Percentiles rank a stretch among this genome's conserved stretches.
These are phyloP conservation scores for Verticillium klebahnii DNA, from an alignment of 2,329 filamentous ascomycete species.

Conservation along the genomic window DNA sequence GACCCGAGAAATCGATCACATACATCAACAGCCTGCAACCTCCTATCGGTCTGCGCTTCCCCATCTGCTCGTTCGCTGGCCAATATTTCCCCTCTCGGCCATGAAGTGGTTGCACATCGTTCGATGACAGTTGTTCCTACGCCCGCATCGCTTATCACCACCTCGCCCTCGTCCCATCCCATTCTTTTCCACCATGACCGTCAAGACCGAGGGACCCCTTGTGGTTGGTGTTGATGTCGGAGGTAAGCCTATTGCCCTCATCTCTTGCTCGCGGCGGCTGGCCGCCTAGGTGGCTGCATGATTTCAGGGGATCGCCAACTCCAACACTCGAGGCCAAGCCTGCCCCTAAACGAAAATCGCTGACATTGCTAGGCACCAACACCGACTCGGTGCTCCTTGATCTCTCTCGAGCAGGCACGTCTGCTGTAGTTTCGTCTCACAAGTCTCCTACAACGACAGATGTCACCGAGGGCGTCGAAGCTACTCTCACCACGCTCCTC, in stretches of 20 bases:
- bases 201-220: conserved; percentile 6
- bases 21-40: background rate
- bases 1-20: background rate
- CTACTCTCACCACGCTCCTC: conserved; percentile 40
- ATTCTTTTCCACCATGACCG: background rate
- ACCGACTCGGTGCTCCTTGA: conserved; percentile 50
- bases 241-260: conserved; percentile 3
- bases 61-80: background rate
- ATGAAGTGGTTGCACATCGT: background rate
- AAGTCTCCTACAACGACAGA: conserved; percentile 45
- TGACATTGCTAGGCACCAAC: conserved; percentile 35
- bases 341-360: background rate
- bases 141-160: background rate
- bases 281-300: background rate
- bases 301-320: background rate
- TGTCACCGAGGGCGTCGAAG: conserved; percentile 40
- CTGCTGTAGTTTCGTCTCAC: conserved; percentile 20
- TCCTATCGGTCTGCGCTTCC: background rate
- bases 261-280: background rate
- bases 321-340: background rate
- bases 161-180: background rate
- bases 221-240: conserved; percentile 13
- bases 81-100: background rate
- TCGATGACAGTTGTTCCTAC: background rate
- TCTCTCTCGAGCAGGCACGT: conserved; percentile 8